Percentiles rank a stretch among this genome's conserved stretches.
Conservation (phyloP, 768 basidiomycete species). For the Lentinula raphanica region DNA sequence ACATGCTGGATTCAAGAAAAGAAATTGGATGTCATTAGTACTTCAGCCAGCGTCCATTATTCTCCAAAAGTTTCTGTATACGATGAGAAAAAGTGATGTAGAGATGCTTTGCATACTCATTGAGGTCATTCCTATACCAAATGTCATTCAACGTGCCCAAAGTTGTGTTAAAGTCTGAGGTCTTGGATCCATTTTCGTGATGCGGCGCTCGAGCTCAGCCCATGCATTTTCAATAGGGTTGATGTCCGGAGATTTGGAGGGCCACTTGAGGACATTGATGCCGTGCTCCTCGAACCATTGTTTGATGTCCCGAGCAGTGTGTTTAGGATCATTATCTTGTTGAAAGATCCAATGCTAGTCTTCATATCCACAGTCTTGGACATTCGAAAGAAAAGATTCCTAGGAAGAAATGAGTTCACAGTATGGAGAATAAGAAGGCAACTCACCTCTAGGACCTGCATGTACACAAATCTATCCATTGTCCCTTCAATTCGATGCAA, state of each 20-base stretch:
- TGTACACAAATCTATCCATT: slow-evolving; percentile 20
- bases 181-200: too few relatives aligned
- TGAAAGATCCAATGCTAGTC: slow-evolving; percentile 16
- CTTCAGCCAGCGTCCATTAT: too few relatives aligned
- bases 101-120: too few relatives aligned
- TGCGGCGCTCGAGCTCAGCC: slow-evolving; percentile 16
- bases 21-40: too few relatives aligned
- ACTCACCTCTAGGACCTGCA: slow-evolving; percentile 16
- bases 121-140: too few relatives aligned
- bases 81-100: too few relatives aligned
- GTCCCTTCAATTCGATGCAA: slow-evolving; percentile 14
- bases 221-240: slow-evolving; percentile 25
- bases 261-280: slow-evolving; percentile 16
- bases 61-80: too few relatives aligned
- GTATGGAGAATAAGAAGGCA: background rate
- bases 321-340: slow-evolving; percentile 23
- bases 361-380: slow-evolving; percentile 10
- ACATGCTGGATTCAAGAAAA: too few relatives aligned
- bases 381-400: slow-evolving; percentile 7
- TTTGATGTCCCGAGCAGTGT: slow-evolving; percentile 14
- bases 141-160: too few relatives aligned
- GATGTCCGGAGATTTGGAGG: slow-evolving; percentile 21
- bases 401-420: too few relatives aligned
- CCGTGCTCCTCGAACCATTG: slow-evolving; percentile 17
- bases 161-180: too few relatives aligned